A percentile compares a stretch with the other conserved stretches of the same genome.
phyloP scores from a whole-genome alignment of 371 early-diverging fungal species.

The Zychaea mexicana region DNA sequence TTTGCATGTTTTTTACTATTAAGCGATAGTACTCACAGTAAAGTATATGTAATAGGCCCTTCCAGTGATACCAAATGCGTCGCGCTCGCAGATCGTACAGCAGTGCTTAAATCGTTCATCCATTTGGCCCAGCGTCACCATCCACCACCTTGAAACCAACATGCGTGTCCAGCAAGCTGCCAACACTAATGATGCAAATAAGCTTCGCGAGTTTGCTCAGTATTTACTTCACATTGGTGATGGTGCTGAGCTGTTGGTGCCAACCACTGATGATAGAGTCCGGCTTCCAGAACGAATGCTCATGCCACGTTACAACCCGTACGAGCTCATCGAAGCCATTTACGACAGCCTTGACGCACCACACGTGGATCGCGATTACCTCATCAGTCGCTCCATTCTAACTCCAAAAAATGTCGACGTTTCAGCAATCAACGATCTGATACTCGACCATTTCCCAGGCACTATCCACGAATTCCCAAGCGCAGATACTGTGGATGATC shows the following conservation, averaged over 20 bases:
- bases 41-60: no score
- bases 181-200: not conserved
- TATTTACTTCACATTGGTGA: constrained; percentile 7
- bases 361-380: no score
- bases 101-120: not conserved
- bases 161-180: constrained; percentile 14
- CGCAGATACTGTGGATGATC: not conserved
- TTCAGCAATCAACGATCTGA: not conserved
- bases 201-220: constrained; percentile 9
- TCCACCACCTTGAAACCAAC: constrained; percentile 3
- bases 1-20: no score
- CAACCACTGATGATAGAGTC: not conserved
- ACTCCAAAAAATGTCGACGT: not conserved
- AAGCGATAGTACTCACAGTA: no score
- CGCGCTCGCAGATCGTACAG: constrained; percentile 6
- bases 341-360: not conserved
- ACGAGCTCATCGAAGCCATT: not conserved
- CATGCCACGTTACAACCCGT: not conserved
- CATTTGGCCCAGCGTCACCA: constrained; percentile 1
- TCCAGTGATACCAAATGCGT: not conserved
- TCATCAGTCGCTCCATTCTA: not conserved
- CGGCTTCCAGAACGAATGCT: not conserved
- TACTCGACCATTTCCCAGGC: not conserved
- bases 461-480: not conserved
- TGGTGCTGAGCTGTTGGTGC: not conserved